Evolutionary conservation across 2,329 filamentous ascomycete species (phyloP).

Genomic region (Trichoderma oligosporum): DNA sequence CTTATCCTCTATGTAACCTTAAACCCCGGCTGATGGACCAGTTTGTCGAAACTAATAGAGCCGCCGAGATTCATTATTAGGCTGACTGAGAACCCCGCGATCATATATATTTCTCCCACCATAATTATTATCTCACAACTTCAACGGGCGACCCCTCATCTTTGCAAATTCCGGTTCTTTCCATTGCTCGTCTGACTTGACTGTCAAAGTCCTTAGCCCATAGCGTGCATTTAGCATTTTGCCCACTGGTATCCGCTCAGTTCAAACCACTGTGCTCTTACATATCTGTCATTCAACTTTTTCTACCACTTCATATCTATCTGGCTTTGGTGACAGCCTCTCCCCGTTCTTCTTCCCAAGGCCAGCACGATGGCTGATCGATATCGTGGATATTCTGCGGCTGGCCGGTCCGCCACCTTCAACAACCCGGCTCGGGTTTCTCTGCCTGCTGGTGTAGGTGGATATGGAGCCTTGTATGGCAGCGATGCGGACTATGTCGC

Average conservation of each 20-base stretch:
- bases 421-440: slow-evolving; percentile 52
- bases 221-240: not conserved
- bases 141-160: slow-evolving; percentile 12
- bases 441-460: slow-evolving; percentile 49
- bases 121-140: slow-evolving; percentile 11
- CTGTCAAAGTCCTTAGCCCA: not conserved
- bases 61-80: slow-evolving; percentile 5
- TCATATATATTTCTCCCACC: slow-evolving; percentile 12
- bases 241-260: not conserved
- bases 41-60: not conserved
- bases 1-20: not conserved
- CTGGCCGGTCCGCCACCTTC: slow-evolving; percentile 43
- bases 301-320: not conserved
- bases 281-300: not conserved
- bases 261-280: not conserved
- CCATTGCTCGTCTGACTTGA: slow-evolving; percentile 1
- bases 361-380: slow-evolving; percentile 45
- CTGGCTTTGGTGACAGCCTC: not conserved
- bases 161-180: not conserved
- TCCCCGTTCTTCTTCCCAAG: not conserved
- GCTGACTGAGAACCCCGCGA: slow-evolving; percentile 13
- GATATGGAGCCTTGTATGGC: slow-evolving; percentile 46
- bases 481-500: slow-evolving; percentile 55
- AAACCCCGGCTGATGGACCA: not conserved
- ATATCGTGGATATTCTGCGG: slow-evolving; percentile 39